phyloP scores from a whole-genome alignment of 2,329 filamentous ascomycete species.

The Hymenoscyphus linearis region DNA sequence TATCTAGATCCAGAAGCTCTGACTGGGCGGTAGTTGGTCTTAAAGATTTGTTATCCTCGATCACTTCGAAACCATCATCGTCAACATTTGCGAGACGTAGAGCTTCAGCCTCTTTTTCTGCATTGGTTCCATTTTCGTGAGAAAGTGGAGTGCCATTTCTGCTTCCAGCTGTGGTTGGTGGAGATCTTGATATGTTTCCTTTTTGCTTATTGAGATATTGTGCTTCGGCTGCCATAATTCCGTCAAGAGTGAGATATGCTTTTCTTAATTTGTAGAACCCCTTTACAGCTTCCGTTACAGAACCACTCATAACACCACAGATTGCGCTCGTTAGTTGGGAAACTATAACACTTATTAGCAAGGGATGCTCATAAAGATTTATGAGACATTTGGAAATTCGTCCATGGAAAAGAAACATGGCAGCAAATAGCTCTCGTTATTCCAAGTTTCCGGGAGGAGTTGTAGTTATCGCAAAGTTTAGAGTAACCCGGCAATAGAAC shows the following conservation, averaged over 20 bases:
- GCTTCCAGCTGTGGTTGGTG: background rate
- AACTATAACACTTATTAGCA: constrained; percentile 36
- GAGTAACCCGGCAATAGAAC: too few relatives aligned
- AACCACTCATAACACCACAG: constrained; percentile 85
- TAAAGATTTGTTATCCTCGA: constrained; percentile 7
- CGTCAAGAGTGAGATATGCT: constrained; percentile 77
- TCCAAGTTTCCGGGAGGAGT: too few relatives aligned
- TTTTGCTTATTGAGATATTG: constrained; percentile 40
- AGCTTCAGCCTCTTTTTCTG: background rate
- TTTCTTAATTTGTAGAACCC: constrained; percentile 91
- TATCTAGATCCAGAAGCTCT: constrained; percentile 28
- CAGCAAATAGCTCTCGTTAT: too few relatives aligned
- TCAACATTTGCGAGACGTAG: background rate
- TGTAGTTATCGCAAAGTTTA: too few relatives aligned
- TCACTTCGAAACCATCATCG: background rate
- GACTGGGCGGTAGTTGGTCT: constrained; percentile 18
- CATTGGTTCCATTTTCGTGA: background rate
- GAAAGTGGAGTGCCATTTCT: background rate
- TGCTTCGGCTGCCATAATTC: constrained; percentile 69
- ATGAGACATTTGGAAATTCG: too few relatives aligned
- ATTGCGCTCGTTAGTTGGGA: constrained; percentile 86
- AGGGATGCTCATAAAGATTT: too few relatives aligned
- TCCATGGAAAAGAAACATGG: too few relatives aligned
- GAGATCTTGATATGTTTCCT: background rate
- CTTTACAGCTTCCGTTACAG: constrained; percentile 81